These are phyloP conservation scores for Macadamia tetraphylla DNA, from an alignment of 164 flowering plant genomes.

Conservation along the genomic window DNA sequence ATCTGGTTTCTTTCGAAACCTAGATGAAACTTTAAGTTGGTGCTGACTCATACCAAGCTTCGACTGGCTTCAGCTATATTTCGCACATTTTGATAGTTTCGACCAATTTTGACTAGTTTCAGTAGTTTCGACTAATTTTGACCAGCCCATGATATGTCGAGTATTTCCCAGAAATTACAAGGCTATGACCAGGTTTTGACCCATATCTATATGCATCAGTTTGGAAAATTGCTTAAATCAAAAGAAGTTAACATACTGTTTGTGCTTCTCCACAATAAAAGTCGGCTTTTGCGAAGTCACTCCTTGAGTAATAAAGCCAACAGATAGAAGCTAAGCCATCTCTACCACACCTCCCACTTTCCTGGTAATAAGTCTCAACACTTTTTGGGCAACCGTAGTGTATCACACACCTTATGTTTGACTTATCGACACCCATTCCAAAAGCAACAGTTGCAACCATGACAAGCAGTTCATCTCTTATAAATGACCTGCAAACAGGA, in stretches of 20 bases:
- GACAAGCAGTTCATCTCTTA: conserved; percentile 51
- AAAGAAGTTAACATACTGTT: conserved; percentile 27
- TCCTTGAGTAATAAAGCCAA: conserved; percentile 51
- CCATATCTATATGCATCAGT: neutral
- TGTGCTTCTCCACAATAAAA: conserved; percentile 43
- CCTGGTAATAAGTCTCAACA: conserved; percentile 58
- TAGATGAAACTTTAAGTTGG: no score
- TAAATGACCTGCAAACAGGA: conserved; percentile 36
- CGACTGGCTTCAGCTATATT: no score
- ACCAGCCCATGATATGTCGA: no score
- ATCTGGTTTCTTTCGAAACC: no score
- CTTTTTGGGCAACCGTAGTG: conserved; percentile 74
- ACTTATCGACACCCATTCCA: conserved; percentile 75
- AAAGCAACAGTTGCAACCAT: conserved; percentile 72
- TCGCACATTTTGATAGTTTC: no score
- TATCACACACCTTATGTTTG: conserved; percentile 51
- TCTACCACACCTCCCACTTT: conserved; percentile 68
- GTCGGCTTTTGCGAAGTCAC: conserved; percentile 53
- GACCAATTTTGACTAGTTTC: no score
- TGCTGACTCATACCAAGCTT: no score
- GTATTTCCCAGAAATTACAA: no score
- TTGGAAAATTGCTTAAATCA: neutral
- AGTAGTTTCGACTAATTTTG: no score
- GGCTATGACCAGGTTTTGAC: no score
- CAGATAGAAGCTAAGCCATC: conserved; percentile 58